phyloP scores from a whole-genome alignment of 352 stramenopile species.

The Phytophthora niederhauseri region DNA sequence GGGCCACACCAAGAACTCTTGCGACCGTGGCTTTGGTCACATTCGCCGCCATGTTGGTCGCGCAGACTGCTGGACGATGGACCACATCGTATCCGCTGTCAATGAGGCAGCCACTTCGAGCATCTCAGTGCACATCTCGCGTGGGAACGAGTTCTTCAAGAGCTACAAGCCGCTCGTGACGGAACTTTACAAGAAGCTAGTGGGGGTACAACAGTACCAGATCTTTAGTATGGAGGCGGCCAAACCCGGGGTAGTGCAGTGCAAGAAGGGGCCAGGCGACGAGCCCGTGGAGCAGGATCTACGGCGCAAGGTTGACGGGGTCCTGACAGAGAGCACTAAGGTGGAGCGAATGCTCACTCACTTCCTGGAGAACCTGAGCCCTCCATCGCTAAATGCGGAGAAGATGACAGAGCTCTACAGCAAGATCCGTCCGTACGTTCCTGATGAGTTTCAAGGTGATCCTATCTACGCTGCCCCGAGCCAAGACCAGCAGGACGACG shows the following conservation, averaged over 20 bases:
- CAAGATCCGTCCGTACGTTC: too few species aligned
- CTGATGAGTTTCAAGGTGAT: too few species aligned
- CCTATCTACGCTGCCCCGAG: too few species aligned
- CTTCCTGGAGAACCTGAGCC: too few species aligned
- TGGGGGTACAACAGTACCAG: background rate
- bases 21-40: background rate
- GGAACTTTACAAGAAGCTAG: background rate
- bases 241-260: slow-evolving; percentile 1
- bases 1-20: background rate
- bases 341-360: too few species aligned
- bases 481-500: too few species aligned
- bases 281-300: slow-evolving; percentile 9
- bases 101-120: background rate
- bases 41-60: background rate
- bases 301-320: slow-evolving; percentile 6
- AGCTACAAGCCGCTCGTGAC: background rate
- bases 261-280: slow-evolving; percentile 1
- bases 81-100: background rate
- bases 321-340: background rate
- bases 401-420: too few species aligned
- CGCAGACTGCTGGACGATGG: background rate
- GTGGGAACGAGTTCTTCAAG: background rate
- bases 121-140: background rate
- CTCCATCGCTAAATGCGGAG: too few species aligned
- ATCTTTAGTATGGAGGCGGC: background rate